These are phyloP conservation scores for Aureobasidium pullulans DNA, from an alignment of 2,329 filamentous ascomycete species.

Conservation along the genomic window DNA sequence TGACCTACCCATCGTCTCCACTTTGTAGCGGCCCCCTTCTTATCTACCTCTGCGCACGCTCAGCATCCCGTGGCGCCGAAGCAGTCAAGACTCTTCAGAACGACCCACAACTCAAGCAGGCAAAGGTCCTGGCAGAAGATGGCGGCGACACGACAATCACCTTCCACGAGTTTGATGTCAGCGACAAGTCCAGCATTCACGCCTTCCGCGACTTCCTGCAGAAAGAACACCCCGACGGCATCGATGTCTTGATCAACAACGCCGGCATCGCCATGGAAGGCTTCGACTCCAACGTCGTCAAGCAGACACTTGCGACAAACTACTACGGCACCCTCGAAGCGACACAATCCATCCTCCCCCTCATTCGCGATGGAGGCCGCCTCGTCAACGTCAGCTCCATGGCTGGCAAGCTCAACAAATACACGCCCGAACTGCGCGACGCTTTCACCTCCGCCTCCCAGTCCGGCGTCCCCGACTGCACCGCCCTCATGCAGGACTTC, in stretches of 20 bases:
- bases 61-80: constrained; percentile 39
- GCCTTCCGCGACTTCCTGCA: constrained; percentile 36
- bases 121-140: constrained; percentile 37
- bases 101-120: constrained; percentile 39
- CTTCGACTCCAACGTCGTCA: constrained; percentile 42
- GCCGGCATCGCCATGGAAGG: constrained; percentile 43
- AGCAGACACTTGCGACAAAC: constrained; percentile 43
- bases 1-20: constrained; percentile 45
- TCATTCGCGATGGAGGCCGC: constrained; percentile 38
- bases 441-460: constrained; percentile 35
- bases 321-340: constrained; percentile 46
- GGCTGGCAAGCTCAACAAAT: constrained; percentile 39
- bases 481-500: constrained; percentile 44
- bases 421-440: constrained; percentile 35
- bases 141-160: constrained; percentile 41
- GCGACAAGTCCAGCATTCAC: constrained; percentile 37
- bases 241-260: constrained; percentile 50
- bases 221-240: constrained; percentile 39
- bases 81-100: constrained; percentile 37
- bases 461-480: constrained; percentile 37
- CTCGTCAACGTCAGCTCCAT: constrained; percentile 45
- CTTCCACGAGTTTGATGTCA: constrained; percentile 44
- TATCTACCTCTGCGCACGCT: constrained; percentile 49
- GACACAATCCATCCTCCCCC: constrained; percentile 38
- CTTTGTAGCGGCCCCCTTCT: constrained; percentile 41